phyloP scores from a whole-genome alignment of 495 filamentous ascomycete species.

The Aspergillus ellipticus region DNA sequence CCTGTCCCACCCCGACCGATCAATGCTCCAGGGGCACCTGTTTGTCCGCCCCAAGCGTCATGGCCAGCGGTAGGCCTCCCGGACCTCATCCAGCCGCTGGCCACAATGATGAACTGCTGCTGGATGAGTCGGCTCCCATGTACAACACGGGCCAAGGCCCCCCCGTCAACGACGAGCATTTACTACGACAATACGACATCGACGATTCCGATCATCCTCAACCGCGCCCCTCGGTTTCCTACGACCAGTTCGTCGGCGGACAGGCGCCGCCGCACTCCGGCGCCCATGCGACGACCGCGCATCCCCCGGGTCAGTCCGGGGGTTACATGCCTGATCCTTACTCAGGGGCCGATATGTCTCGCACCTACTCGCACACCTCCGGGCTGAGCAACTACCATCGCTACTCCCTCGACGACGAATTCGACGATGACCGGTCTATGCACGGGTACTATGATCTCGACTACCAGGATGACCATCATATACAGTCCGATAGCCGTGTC shows the following conservation, averaged over 20 bases:
- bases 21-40: constrained; percentile 48
- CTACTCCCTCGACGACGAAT: constrained; percentile 82
- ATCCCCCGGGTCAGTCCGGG: constrained; percentile 28
- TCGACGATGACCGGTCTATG: constrained; percentile 71
- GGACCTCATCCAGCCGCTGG: constrained; percentile 55
- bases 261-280: constrained; percentile 45
- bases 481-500: constrained; percentile 46
- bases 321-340: constrained; percentile 44
- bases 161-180: constrained; percentile 71
- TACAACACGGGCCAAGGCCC: constrained; percentile 71
- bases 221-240: constrained; percentile 80
- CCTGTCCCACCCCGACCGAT: constrained; percentile 16
- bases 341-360: constrained; percentile 33
- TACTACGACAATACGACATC: constrained; percentile 65
- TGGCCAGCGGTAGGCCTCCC: constrained; percentile 62
- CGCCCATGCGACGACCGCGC: constrained; percentile 25
- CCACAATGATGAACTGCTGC: constrained; percentile 68
- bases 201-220: constrained; percentile 59
- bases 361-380: constrained; percentile 79
- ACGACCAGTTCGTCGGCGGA: constrained; percentile 89
- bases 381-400: constrained; percentile 81
- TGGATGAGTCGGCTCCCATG: constrained; percentile 61
- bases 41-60: constrained; percentile 41
- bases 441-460: constrained; percentile 57
- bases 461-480: constrained; percentile 50